phyloP scores from a whole-genome alignment of 2,329 filamentous ascomycete genomes.

The Exserohilum turcica region DNA sequence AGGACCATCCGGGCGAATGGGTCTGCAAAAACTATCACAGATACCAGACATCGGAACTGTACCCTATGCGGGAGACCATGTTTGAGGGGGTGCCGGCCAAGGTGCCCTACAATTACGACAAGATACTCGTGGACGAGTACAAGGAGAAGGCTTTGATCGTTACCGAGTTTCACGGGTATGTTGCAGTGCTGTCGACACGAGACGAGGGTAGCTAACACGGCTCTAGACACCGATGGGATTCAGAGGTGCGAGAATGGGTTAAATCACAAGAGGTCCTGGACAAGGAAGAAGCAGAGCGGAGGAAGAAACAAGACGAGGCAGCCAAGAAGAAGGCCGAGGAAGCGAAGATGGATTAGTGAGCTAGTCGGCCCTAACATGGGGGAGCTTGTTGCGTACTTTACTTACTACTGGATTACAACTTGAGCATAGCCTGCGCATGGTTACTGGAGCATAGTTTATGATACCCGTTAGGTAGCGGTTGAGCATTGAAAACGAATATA shows the following conservation, averaged over 20 bases:
- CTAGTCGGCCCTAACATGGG: conserved; percentile 21
- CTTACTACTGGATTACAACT: conserved; percentile 7
- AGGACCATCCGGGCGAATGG: conserved; percentile 67
- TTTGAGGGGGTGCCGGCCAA: conserved; percentile 75
- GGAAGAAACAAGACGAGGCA: conserved; percentile 18
- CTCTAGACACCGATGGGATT: conserved; percentile 64
- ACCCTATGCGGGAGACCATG: conserved; percentile 72
- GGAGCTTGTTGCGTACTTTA: neutral
- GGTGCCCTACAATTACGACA: conserved; percentile 72
- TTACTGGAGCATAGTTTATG: conserved; percentile 17
- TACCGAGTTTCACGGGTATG: conserved; percentile 66
- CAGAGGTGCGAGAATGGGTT: conserved; percentile 64
- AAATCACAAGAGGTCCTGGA: conserved; percentile 41
- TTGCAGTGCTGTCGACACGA: neutral
- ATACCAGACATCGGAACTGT: conserved; percentile 73
- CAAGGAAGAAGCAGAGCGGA: conserved; percentile 10
- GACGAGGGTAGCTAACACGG: conserved; percentile 6
- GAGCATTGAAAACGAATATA: neutral
- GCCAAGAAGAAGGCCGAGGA: conserved; percentile 16
- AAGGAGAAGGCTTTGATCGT: conserved; percentile 63
- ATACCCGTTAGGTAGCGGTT: conserved; percentile 22
- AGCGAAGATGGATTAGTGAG: conserved; percentile 26
- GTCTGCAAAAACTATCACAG: conserved; percentile 80
- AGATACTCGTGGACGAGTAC: conserved; percentile 70
- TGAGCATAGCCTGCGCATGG: conserved; percentile 3